phyloP scores from a whole-genome alignment of 306 rosid genomes.

The Quercus dentata region DNA sequence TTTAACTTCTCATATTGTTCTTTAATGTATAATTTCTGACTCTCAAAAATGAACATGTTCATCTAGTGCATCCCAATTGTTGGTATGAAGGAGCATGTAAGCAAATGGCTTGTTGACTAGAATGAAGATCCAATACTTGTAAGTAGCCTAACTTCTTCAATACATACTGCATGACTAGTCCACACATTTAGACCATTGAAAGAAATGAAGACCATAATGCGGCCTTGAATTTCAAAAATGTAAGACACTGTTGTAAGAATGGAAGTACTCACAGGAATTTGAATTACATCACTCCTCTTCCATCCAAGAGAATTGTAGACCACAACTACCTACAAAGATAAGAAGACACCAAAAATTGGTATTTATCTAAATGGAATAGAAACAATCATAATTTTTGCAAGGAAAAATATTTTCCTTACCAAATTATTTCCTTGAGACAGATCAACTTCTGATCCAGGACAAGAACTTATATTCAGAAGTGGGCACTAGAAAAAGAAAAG shows the following conservation, averaged over 20 bases:
- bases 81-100: too few species aligned
- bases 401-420: conserved; percentile 25
- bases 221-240: too few species aligned
- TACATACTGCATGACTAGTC: conserved; percentile 4
- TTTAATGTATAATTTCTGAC: too few species aligned
- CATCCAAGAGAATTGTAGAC: conserved; percentile 57
- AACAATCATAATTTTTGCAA: neutral
- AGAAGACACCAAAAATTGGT: conserved; percentile 11
- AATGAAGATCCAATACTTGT: neutral
- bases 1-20: too few species aligned
- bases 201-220: neutral
- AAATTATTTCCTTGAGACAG: conserved; percentile 45
- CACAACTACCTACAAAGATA: conserved; percentile 32
- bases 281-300: conserved; percentile 44
- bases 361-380: conserved; percentile 5
- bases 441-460: conserved; percentile 48
- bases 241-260: neutral
- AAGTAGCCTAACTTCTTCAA: neutral
- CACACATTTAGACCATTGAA: neutral
- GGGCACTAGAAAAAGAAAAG: conserved; percentile 35
- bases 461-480: conserved; percentile 51
- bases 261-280: conserved; percentile 39
- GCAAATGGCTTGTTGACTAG: too few species aligned
- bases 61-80: too few species aligned
- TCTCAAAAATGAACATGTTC: too few species aligned